phyloP scores from a whole-genome alignment of 1,139 yeast species.

The Magnusiomyces tetraspermus region DNA sequence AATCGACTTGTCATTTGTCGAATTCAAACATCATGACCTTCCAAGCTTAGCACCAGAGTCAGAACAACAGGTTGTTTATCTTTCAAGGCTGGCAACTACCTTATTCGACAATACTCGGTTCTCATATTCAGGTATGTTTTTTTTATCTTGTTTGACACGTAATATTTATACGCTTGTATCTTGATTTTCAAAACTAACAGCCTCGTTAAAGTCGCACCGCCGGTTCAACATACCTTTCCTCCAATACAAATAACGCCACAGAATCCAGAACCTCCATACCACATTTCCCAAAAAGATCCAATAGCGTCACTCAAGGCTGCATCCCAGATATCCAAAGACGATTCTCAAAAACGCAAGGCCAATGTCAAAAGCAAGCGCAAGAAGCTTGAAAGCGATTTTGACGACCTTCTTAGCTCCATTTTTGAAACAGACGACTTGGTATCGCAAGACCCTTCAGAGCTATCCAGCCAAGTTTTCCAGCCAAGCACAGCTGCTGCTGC shows the following conservation, averaged over 20 bases:
- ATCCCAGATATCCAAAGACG: slow-evolving; percentile 1
- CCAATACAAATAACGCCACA: slow-evolving; percentile 10
- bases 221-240: not conserved
- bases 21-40: slow-evolving; percentile 11
- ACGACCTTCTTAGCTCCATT: slow-evolving; percentile 16
- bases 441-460: slow-evolving; percentile 10
- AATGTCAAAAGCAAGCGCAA: slow-evolving; percentile 12
- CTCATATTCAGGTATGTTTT: slow-evolving; percentile 7
- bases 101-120: slow-evolving; percentile 8
- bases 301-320: slow-evolving; percentile 10
- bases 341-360: slow-evolving; percentile 3
- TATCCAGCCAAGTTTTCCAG: not conserved
- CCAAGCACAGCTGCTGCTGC: not conserved
- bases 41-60: slow-evolving; percentile 6
- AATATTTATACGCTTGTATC: not conserved
- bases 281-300: slow-evolving; percentile 12
- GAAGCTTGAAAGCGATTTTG: slow-evolving; percentile 11
- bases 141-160: not conserved
- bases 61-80: slow-evolving; percentile 7
- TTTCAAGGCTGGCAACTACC: slow-evolving; percentile 10
- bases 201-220: slow-evolving; percentile 8
- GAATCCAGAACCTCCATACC: slow-evolving; percentile 8
- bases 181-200: too few relatives aligned
- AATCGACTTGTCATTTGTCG: slow-evolving; percentile 10
- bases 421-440: slow-evolving; percentile 20